Conservation (phyloP, 2,329 filamentous ascomycete genomes). For the Chrysosporium keratinophilum region DNA sequence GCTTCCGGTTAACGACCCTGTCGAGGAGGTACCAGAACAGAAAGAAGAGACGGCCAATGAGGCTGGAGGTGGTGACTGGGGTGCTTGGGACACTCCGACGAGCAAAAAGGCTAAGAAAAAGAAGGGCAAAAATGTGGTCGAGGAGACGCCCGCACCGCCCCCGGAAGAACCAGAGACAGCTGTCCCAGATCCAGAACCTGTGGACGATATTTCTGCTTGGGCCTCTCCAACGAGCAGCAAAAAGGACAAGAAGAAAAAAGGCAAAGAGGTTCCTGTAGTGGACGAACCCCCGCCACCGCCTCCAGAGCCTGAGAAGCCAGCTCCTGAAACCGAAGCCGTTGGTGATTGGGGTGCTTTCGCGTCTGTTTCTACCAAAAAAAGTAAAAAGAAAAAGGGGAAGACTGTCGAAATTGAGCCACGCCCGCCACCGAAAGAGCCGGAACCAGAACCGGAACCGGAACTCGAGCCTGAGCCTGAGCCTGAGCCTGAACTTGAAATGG, state of each 20-base stretch:
- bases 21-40: too few species aligned
- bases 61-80: conserved; percentile 1
- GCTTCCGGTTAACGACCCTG: neutral
- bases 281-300: conserved; percentile 13
- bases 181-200: conserved; percentile 20
- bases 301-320: conserved; percentile 15
- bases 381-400: conserved; percentile 21
- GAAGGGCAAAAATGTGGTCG: conserved; percentile 35
- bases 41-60: neutral
- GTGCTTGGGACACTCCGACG: conserved; percentile 27
- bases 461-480: conserved; percentile 18
- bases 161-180: conserved; percentile 18
- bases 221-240: conserved; percentile 19
- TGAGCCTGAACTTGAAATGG: conserved; percentile 17
- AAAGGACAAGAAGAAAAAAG: conserved; percentile 25
- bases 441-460: conserved; percentile 15
- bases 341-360: conserved; percentile 27
- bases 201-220: conserved; percentile 25
- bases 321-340: conserved; percentile 27
- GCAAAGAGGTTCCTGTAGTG: conserved; percentile 19
- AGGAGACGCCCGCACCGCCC: conserved; percentile 28
- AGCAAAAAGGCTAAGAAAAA: conserved; percentile 27
- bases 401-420: conserved; percentile 23
- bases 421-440: conserved; percentile 13
- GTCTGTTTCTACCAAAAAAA: conserved; percentile 13